These are phyloP conservation scores for Canavalia ensiformis DNA, from an alignment of 306 rosid species.

Conservation along the genomic window DNA sequence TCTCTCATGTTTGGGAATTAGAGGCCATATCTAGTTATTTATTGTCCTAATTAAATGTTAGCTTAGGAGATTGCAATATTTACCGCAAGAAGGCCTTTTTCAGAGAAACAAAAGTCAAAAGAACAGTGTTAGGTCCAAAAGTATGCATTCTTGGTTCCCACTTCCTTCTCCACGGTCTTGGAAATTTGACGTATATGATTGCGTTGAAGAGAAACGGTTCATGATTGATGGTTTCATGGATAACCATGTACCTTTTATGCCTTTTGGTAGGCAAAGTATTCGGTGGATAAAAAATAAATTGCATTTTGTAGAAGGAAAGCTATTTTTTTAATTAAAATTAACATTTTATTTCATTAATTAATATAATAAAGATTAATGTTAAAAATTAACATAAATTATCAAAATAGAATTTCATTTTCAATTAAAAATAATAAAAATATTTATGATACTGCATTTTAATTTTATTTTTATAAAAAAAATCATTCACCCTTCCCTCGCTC, in stretches of 20 bases:
- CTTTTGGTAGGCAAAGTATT: neutral
- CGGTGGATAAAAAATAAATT: neutral
- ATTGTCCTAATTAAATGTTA: neutral
- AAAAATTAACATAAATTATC: too few relatives aligned
- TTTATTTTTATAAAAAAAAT: too few relatives aligned
- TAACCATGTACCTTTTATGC: neutral
- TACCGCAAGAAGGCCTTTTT: neutral
- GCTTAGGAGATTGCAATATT: neutral
- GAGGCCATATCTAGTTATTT: too few relatives aligned
- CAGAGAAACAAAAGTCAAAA: neutral
- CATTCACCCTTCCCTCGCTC: too few relatives aligned
- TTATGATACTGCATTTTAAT: too few relatives aligned
- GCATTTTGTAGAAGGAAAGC: too few relatives aligned
- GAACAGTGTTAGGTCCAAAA: neutral
- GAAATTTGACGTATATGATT: neutral
- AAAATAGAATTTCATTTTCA: too few relatives aligned
- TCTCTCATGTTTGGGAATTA: too few relatives aligned
- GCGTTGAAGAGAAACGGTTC: conserved; percentile 2
- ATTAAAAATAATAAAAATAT: too few relatives aligned
- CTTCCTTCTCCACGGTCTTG: neutral
- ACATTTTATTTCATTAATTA: too few relatives aligned
- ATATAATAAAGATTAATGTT: too few relatives aligned
- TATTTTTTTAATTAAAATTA: too few relatives aligned
- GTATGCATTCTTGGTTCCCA: neutral
- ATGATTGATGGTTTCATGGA: conserved; percentile 11